Percentiles rank a stretch among this genome's conserved stretches.
phyloP scores from a whole-genome alignment of 176 grass and related monocot genomes.

The Urochloa ruziziensis region DNA sequence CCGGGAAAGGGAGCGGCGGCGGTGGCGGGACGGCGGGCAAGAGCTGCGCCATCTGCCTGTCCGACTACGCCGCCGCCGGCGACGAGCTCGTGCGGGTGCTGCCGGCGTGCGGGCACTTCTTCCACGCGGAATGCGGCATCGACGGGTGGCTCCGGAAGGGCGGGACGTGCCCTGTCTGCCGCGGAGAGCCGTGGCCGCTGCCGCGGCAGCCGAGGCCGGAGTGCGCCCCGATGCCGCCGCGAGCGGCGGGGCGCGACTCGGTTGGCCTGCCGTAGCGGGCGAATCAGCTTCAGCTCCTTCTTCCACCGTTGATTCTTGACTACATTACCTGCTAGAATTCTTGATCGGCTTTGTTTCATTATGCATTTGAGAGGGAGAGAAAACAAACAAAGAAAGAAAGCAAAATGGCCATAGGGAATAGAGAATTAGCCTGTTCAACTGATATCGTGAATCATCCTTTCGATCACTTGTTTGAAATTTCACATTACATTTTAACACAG shows the following conservation, averaged over 20 bases:
- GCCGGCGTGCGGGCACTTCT: conserved; percentile 51
- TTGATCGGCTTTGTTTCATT: too few relatives aligned
- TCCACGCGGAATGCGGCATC: conserved; percentile 36
- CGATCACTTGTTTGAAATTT: not conserved
- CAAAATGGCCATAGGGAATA: not conserved
- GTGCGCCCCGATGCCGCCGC: conserved; percentile 34
- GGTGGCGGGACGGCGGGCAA: not conserved
- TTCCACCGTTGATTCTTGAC: too few relatives aligned
- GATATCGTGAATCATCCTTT: not conserved
- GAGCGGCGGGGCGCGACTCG: not conserved
- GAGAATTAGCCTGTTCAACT: not conserved
- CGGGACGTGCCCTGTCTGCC: conserved; percentile 30
- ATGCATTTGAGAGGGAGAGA: too few relatives aligned
- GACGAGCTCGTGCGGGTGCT: conserved; percentile 41
- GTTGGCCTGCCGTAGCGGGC: not conserved
- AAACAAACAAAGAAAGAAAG: too few relatives aligned
- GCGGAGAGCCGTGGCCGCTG: not conserved
- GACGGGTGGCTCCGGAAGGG: conserved; percentile 39
- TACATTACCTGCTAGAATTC: too few relatives aligned
- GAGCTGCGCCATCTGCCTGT: conserved; percentile 16
- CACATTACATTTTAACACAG: not conserved
- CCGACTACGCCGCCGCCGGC: not conserved
- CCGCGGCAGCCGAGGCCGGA: not conserved
- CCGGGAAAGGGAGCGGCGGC: not conserved
- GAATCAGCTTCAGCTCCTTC: too few relatives aligned